phyloP scores from a whole-genome alignment of 2,329 filamentous ascomycete genomes.

The Exophiala sideris region DNA sequence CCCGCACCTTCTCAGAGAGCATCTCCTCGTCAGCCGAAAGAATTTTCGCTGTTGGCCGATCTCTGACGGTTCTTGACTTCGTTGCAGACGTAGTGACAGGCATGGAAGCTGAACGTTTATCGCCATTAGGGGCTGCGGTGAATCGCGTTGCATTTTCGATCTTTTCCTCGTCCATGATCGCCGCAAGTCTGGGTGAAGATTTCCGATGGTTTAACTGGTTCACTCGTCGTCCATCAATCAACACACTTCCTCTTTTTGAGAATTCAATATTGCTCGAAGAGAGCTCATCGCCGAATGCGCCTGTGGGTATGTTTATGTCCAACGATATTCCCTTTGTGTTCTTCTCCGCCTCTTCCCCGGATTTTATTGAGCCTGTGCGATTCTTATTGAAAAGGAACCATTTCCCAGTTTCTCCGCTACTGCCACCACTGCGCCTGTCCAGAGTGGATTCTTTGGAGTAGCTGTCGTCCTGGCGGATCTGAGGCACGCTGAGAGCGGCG shows the following conservation, averaged over 20 bases:
- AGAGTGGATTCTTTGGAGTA: not conserved
- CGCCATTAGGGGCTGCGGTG: conserved; percentile 16
- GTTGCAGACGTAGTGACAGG: conserved; percentile 11
- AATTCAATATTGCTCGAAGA: conserved; percentile 53
- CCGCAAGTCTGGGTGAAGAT: conserved; percentile 15
- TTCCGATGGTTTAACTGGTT: conserved; percentile 30
- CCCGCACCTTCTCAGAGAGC: conserved; percentile 59
- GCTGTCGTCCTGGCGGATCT: conserved; percentile 19
- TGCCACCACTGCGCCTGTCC: conserved; percentile 9
- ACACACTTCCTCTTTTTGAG: conserved; percentile 58
- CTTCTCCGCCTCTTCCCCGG: conserved; percentile 10
- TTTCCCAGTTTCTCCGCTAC: conserved; percentile 9
- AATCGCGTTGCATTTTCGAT: conserved; percentile 20
- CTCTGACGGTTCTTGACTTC: conserved; percentile 37
- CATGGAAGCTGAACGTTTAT: not conserved
- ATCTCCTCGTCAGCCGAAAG: conserved; percentile 64
- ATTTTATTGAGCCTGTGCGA: conserved; percentile 5
- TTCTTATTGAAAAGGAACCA: conserved; percentile 16
- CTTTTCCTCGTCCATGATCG: conserved; percentile 23
- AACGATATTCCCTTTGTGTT: conserved; percentile 44
- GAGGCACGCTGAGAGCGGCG: conserved; percentile 21
- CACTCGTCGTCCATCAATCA: conserved; percentile 53
- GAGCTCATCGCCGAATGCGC: conserved; percentile 50
- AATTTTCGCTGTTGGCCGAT: conserved; percentile 44
- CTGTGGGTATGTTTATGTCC: conserved; percentile 50